Percentiles rank a stretch among this genome's conserved stretches.
Conservation (phyloP, 352 stramenopile species). For the Globisporangium irregulare region DNA sequence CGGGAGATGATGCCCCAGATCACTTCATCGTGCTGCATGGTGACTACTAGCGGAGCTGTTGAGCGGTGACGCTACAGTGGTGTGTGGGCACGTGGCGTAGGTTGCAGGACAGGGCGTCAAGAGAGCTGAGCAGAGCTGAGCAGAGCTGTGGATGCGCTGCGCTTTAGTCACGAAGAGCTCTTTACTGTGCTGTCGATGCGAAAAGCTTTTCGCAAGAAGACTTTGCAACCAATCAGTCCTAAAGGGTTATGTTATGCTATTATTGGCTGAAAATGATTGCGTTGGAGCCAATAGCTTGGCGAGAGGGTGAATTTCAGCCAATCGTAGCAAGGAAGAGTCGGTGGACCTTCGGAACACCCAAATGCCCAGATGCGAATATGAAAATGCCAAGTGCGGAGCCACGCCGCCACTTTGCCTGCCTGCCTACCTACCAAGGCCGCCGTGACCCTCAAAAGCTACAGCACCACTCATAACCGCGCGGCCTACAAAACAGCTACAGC, state of each 20-base stretch:
- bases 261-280: background rate
- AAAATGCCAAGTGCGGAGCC: too few species aligned
- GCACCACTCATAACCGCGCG: too few species aligned
- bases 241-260: background rate
- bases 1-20: constrained; percentile 99
- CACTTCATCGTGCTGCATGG: constrained; percentile 97
- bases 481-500: too few species aligned
- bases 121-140: background rate
- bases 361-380: too few species aligned
- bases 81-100: background rate
- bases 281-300: background rate
- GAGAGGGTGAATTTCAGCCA: background rate
- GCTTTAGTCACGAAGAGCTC: background rate
- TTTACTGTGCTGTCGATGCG: constrained; percentile 10
- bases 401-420: too few species aligned
- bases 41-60: constrained; percentile 8
- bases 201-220: constrained; percentile 10
- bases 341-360: constrained; percentile 1
- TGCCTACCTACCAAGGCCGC: too few species aligned
- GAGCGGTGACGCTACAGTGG: background rate
- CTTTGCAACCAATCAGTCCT: constrained; percentile 21
- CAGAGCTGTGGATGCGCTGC: background rate
- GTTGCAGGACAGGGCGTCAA: background rate
- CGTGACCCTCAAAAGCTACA: too few species aligned
- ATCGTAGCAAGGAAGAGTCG: background rate